Conservation (phyloP, 331 rosid species). For the Acacia concinna region DNA sequence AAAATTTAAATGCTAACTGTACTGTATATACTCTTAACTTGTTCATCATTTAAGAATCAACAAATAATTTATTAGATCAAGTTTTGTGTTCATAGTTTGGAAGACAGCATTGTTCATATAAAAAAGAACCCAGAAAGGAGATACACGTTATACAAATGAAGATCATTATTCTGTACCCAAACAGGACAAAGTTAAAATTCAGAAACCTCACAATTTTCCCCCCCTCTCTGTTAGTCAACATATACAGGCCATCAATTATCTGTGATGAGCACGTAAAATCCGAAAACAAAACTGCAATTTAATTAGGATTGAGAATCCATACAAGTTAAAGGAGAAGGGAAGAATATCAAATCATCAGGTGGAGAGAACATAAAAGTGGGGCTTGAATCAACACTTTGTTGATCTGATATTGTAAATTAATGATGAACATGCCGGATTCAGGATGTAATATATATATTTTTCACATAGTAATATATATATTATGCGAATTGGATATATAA, state of each 20-base stretch:
- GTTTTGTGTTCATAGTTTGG: not conserved
- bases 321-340: not conserved
- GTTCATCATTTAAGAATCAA: not conserved
- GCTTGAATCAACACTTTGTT: not conserved
- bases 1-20: not conserved
- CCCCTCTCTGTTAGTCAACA: not conserved
- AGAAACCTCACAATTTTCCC: not conserved
- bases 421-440: constrained; percentile 11
- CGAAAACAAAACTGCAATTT: not conserved
- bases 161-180: not conserved
- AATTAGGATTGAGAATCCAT: not conserved
- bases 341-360: too few relatives aligned
- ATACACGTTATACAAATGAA: not conserved
- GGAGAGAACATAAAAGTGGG: not conserved
- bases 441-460: not conserved
- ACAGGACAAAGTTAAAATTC: not conserved
- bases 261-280: not conserved
- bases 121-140: not conserved
- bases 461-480: constrained; percentile 6
- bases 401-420: not conserved
- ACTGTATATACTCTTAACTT: too few relatives aligned
- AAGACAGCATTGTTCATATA: not conserved
- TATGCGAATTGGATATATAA: constrained; percentile 8
- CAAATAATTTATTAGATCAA: not conserved
- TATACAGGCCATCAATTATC: not conserved